Base-by-base conservation (phyloP, 208 protist genomes). In the Leishmania mexicana region DNA sequence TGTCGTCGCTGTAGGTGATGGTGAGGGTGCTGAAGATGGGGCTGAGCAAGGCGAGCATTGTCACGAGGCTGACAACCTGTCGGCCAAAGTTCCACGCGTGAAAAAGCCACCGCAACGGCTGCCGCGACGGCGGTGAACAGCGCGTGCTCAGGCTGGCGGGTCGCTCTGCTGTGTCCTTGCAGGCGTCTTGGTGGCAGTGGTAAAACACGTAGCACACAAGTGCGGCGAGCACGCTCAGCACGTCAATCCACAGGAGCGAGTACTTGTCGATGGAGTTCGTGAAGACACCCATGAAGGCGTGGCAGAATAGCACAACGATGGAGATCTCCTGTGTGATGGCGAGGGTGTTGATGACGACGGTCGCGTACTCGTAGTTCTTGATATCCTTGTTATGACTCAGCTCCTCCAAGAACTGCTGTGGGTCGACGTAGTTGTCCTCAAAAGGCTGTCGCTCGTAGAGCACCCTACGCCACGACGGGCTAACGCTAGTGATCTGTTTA, bases 391-490 rank as follows among this genome's bases (percentile, higher is more conserved):
- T 98, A 49, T 94, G 67, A 28, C 89, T 79, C 79, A 98, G 83
- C 58, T 96, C 92, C 83, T 91, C 81, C 76, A 97, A 81, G 78
- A 98, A 98, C 76, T 93, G 88, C 7, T 83, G 70, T 0, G 88
- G 89, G 80, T 98, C 95, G 0, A 97, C 94, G 79, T 96, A 98
- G 85, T 97, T 98, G 80, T 98, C 96, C 79, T 97, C 96, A 62
- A 95, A 97, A 15, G 92, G 92, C 84, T 96, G 94, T 42, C 84
- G 83, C 62, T 96, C 90, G 73, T 97, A 98, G 35, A 98, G 86
- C 57, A 96, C 87, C 75, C 95, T 96, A 57, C 89, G 87, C 94
- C 96, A 98, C 42, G 31, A 58, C 21, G 85, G 85, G 40, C 3
- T 49, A 40, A 64, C 31, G 53, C 28, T 40, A 5, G 75, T 64